Percentiles rank a stretch among this genome's conserved stretches.
Evolutionary conservation across 2,329 filamentous ascomycete species (phyloP).

Genomic region (Aspergillus japonicus): DNA sequence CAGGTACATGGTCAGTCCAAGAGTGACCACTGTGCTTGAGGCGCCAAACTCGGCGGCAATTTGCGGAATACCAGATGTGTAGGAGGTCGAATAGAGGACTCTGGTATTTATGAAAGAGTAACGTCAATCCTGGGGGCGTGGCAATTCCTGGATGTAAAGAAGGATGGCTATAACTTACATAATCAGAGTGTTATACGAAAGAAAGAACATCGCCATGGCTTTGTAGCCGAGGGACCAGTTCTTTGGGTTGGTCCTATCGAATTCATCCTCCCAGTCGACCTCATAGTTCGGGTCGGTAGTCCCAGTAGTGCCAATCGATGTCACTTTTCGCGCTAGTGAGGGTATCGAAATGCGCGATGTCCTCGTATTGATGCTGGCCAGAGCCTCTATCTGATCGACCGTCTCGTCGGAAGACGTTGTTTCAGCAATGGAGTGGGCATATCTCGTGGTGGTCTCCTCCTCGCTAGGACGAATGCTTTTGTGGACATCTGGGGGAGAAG

Average conservation of each 20-base stretch:
- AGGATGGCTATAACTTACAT: slow-evolving; percentile 41
- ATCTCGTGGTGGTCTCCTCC: slow-evolving; percentile 14
- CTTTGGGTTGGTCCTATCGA: slow-evolving; percentile 63
- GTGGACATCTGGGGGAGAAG: slow-evolving; percentile 11
- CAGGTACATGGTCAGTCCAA: slow-evolving; percentile 78
- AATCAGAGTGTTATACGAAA: slow-evolving; percentile 58
- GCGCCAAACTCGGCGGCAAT: slow-evolving; percentile 65
- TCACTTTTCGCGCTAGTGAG: slow-evolving; percentile 41
- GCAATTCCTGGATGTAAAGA: neutral
- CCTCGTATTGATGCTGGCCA: slow-evolving; percentile 29
- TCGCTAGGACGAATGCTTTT: slow-evolving; percentile 23
- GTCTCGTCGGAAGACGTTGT: slow-evolving; percentile 30
- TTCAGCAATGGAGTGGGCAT: slow-evolving; percentile 29
- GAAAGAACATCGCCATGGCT: slow-evolving; percentile 52
- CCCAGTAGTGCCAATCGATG: slow-evolving; percentile 46
- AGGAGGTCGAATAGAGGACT: slow-evolving; percentile 74
- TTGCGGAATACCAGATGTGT: slow-evolving; percentile 69
- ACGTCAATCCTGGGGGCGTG: neutral
- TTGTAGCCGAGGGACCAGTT: slow-evolving; percentile 67
- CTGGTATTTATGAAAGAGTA: slow-evolving; percentile 21
- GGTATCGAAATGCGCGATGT: slow-evolving; percentile 34
- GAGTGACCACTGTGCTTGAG: slow-evolving; percentile 61
- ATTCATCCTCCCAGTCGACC: slow-evolving; percentile 65
- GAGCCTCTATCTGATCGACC: slow-evolving; percentile 25
- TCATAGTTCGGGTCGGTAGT: slow-evolving; percentile 64